Evolutionary conservation across 192 early-diverging fungal species (phyloP).

Genomic region (Chytriomyces sp.): DNA sequence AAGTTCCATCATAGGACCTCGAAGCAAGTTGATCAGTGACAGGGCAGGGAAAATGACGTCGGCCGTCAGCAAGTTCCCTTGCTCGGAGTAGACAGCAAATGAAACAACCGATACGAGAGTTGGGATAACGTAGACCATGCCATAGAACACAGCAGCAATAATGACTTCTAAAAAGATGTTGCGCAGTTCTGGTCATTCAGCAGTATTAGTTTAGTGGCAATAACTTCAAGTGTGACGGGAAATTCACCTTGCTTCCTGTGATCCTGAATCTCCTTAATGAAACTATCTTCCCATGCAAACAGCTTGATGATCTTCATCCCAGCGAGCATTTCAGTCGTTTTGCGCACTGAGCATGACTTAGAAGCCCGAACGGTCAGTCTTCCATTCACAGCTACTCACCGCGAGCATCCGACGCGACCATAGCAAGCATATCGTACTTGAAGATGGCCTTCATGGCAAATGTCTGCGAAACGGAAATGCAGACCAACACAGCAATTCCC

Average conservation of each 20-base stretch:
- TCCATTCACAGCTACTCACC: too few species aligned
- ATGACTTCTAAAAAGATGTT: neutral
- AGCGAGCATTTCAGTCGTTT: slow-evolving; percentile 66
- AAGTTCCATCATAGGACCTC: slow-evolving; percentile 3
- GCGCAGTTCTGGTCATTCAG: slow-evolving; percentile 30
- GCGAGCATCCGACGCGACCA: neutral
- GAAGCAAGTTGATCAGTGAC: slow-evolving; percentile 57
- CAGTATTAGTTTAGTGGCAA: neutral
- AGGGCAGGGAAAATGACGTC: slow-evolving; percentile 65
- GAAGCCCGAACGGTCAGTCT: too few species aligned
- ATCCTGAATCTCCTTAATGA: slow-evolving; percentile 56
- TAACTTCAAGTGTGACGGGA: neutral
- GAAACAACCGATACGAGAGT: slow-evolving; percentile 10
- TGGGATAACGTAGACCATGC: slow-evolving; percentile 27
- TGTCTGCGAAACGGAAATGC: neutral
- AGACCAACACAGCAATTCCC: neutral
- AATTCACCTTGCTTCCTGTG: neutral
- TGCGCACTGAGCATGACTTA: too few species aligned
- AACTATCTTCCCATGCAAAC: slow-evolving; percentile 80
- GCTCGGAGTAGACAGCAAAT: slow-evolving; percentile 26
- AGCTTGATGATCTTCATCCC: slow-evolving; percentile 87
- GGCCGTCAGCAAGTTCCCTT: slow-evolving; percentile 35
- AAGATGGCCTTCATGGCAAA: slow-evolving; percentile 7
- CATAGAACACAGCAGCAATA: slow-evolving; percentile 15
- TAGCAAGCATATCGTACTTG: neutral